Evolutionary conservation across 208 protist genomes (phyloP), one percentile per base, ranked within the genome.

Genomic region (Angomonas deanei): DNA sequence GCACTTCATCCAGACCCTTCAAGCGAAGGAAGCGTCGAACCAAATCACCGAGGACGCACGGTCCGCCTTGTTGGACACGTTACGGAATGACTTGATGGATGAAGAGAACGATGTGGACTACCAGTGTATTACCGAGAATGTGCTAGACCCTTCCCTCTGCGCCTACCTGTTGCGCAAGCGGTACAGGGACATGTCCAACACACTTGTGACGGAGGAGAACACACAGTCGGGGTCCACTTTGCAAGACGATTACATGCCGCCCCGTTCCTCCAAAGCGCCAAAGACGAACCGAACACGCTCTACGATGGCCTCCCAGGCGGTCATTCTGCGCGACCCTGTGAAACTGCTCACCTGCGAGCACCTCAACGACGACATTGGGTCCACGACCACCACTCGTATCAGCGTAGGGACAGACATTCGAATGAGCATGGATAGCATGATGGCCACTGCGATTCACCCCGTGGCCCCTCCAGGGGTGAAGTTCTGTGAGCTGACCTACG

Each of bases 401-500:
- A 5, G 8, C 15, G 24, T 34, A 23, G 24, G 32, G 2, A 30
- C 24, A 4, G 17, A 24, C 24, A n/a, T 30, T 23, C 15, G 58
- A 15, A 57, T 75, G n/a, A 21, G 53, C 27, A 36, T 53, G 21
- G 54, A 61, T 10, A 64, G 72, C 54, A 32, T 69, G 28, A 32
- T 65, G 10, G 66, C 33, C 31, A 78, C 76, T 4, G 63, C 70
- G 17, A 54, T 87, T 11, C 61, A 69, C 26, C 24, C 64, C 4
- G 67, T 70, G 30, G 32, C 69, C 0, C 72, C 73, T 3, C 64
- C 68, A 0, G 66, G 58, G 2, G 74, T 72, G 36, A 63, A 67
- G n/a, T 80, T 82, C 53, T 70, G 68, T 38, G 58, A 78, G 46
- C 76, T 93, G 17, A 81, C 78, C 17, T 76, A 91, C 52, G 57